Evolutionary conservation across 148 eudicot genomes (phyloP), one percentile per base, ranked within the genome.

Genomic region (Salicornia ramosissima): DNA sequence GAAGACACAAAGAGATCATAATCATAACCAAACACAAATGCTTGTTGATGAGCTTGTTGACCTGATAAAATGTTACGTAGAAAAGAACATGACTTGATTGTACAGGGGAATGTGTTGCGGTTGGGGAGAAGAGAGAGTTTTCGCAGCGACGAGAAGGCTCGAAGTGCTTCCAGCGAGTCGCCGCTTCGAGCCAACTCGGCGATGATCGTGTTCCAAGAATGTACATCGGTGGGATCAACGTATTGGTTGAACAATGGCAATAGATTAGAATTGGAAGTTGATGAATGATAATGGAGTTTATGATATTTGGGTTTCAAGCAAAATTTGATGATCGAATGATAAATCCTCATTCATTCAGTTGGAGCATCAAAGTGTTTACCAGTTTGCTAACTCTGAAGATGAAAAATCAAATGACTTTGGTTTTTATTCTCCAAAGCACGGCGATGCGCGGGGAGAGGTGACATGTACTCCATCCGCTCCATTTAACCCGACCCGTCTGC

Each of bases 171-270:
- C 2, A 77, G 52, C 0, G 91, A 85, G 78, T 89, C 87, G 9
- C 87, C 89, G 1, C 70, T 74, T 1, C 91, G 85, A 62, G 96
- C 87, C 52, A 86, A 69, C 73, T 86, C 91, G 67, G 96, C 87
- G 39, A 89, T 89, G 77, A 89, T 72, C 6, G 91, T 81, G 77
- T 89, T 87, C 89, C 89, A 89, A 0, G 96, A 89, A 71, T 65
- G 50, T 31, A 85, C 86, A 70, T 79, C 52, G 21, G 80, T 77
- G 50, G 67, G 71, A 78, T 87, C 88, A 7, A 85, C 76, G 71
- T 86, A 83, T 64, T 83, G 77, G 77, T 77, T 85, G 84, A 89
- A 89, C 34, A 81, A 67, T 36, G 81, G 73, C 1, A 64, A 43
- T 39, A 85, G 70, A 54, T 77, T 82, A 11, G 79, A 59, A 57